Evolutionary conservation across 257 asterid genomes (phyloP).

Genomic region (Nicotiana knightiana): DNA sequence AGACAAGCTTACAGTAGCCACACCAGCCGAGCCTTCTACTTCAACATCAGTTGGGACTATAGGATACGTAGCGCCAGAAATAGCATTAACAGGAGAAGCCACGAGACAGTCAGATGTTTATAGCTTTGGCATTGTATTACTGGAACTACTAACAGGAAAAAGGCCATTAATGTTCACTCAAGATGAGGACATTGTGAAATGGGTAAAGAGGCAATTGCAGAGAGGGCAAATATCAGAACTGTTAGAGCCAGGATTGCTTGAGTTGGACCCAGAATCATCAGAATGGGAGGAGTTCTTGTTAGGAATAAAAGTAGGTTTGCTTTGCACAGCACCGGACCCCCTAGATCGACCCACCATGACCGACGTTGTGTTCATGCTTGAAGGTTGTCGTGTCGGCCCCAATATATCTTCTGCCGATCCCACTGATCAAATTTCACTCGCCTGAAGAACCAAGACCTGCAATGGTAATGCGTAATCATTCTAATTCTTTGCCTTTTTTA

Average conservation of each 20-base stretch:
- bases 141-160: slow-evolving; percentile 63
- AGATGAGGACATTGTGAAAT: slow-evolving; percentile 63
- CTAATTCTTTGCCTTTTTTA: slow-evolving; percentile 4
- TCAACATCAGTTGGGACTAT: slow-evolving; percentile 48
- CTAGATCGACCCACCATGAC: slow-evolving; percentile 63
- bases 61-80: slow-evolving; percentile 60
- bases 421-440: slow-evolving; percentile 50
- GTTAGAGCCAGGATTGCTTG: slow-evolving; percentile 66
- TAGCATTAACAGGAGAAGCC: slow-evolving; percentile 31
- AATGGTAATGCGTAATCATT: not conserved
- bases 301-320: slow-evolving; percentile 70
- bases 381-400: slow-evolving; percentile 67
- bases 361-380: slow-evolving; percentile 69
- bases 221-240: slow-evolving; percentile 69
- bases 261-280: slow-evolving; percentile 71
- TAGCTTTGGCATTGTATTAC: slow-evolving; percentile 61
- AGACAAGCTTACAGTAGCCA: slow-evolving; percentile 39
- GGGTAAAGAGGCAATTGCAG: slow-evolving; percentile 69
- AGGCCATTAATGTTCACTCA: slow-evolving; percentile 60
- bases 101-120: slow-evolving; percentile 54
- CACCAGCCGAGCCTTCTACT: slow-evolving; percentile 38
- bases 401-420: slow-evolving; percentile 57
- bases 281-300: slow-evolving; percentile 81
- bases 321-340: slow-evolving; percentile 70
- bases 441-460: slow-evolving; percentile 15